Evolutionary conservation across 192 early-diverging fungal genomes (phyloP), one percentile per base, ranked within the genome.

Genomic region (Podila clonocystis): DNA sequence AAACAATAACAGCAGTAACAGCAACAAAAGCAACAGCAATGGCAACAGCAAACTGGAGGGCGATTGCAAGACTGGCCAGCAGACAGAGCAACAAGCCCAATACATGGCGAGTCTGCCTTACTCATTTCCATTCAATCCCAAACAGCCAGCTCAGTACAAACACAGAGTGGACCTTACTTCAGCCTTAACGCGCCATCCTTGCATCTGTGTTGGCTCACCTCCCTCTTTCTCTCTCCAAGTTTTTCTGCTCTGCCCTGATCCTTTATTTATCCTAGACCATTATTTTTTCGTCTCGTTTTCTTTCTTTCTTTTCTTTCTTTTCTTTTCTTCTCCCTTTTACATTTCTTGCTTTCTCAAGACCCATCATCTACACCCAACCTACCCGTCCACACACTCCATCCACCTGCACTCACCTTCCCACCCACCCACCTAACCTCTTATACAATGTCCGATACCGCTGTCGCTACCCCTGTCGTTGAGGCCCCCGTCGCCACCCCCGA

Each of bases 181-280:
- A 60, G 30, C 59, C 6, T 30, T 30, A 24, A 60, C 30, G 28
- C 59, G 30, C 15, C 22, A 24, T 30, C 15, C 24, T 30, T 30
- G 28, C 59, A 60, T 34, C 24, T 31, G 2, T 22, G 34, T 38
- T 38, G 2, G 62, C 22, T 31, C 36, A 9, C 19, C 62, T 63
- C 33, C 36, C 62, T 34, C 62, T 0, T 26, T 61, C 60, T 31
- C 30, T 61, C 60, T 63, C 62, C 62, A 60, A 60, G 28, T 60
- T 26, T 38, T 13, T 33, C 62, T 33, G 15, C 62, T 38, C 33
- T 69, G 41, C 20, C 59, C 49, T 62, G 17, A 9, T 58, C 41
- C 34, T 60, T 26, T 60, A 62, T 50, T 57, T 33, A 17, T 65
- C 22, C 52, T 41, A 52, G 41, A 36, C 59, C 33, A 29, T 58